Conservation (phyloP, 2,329 filamentous ascomycete genomes). For the Aspergillus ustus region DNA sequence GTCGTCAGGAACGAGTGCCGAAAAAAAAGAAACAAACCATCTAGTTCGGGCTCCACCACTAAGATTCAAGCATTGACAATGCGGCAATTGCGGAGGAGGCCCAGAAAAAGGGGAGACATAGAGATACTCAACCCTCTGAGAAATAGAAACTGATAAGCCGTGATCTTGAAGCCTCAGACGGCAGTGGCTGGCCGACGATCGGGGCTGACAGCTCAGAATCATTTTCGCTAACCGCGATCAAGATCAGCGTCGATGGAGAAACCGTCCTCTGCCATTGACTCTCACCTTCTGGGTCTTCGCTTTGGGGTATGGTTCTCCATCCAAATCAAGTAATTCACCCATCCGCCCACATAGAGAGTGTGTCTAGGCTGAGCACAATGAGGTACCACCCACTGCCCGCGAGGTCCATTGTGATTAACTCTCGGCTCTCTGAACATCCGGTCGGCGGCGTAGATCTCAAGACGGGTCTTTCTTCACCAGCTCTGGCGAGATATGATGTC, state of each 20-base stretch:
- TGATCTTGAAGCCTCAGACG: not conserved
- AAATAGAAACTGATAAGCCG: slow-evolving; percentile 18
- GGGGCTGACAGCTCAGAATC: not conserved
- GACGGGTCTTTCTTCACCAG: not conserved
- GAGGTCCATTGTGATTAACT: slow-evolving; percentile 4
- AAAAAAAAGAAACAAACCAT: slow-evolving; percentile 2
- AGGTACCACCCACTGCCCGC: too few relatives aligned
- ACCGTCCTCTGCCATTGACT: not conserved
- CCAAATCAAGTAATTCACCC: not conserved
- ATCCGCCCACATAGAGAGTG: not conserved
- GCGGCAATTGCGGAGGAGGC: slow-evolving; percentile 16
- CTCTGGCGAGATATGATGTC: slow-evolving; percentile 9
- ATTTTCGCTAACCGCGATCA: slow-evolving; percentile 7
- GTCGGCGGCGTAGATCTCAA: not conserved
- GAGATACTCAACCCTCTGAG: slow-evolving; percentile 6
- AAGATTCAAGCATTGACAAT: slow-evolving; percentile 2
- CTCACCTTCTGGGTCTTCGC: not conserved
- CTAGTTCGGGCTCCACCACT: not conserved
- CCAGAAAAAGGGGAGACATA: slow-evolving; percentile 1
- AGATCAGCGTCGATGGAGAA: not conserved
- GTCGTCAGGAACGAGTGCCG: not conserved
- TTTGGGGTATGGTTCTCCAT: not conserved
- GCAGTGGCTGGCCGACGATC: not conserved
- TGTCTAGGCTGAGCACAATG: not conserved
- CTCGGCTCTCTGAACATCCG: not conserved